These are phyloP conservation scores for Petasospora fabianii DNA, from an alignment of 1,139 yeast genomes.

Conservation along the genomic window DNA sequence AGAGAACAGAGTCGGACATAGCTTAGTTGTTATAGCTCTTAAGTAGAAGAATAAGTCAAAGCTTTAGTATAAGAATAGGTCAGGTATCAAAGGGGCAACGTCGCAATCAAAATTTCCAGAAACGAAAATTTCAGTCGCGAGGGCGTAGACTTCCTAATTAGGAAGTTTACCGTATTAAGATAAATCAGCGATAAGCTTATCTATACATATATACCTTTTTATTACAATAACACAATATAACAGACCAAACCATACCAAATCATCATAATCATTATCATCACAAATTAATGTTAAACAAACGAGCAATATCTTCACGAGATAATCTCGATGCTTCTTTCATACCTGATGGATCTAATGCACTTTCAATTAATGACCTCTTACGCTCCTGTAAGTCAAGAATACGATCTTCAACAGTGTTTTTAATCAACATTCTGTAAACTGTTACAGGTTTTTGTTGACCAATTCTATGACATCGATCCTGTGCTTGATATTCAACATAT, in stretches of 20 bases:
- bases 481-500: constrained; percentile 92
- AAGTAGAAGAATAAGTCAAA: no score
- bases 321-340: constrained; percentile 61
- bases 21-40: no score
- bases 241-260: background rate
- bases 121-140: background rate
- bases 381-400: constrained; percentile 70
- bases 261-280: background rate
- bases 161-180: no score
- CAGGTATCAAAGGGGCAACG: background rate
- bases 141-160: background rate
- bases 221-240: background rate
- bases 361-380: constrained; percentile 71
- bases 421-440: constrained; percentile 66
- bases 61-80: background rate
- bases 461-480: constrained; percentile 90
- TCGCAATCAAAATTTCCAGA: no score
- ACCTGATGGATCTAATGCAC: constrained; percentile 78
- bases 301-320: constrained; percentile 70
- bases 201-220: no score
- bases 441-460: constrained; percentile 77
- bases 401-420: constrained; percentile 78
- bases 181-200: background rate
- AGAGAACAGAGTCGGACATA: constrained; percentile 38
- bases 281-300: constrained; percentile 54